Conservation (phyloP, 1,139 yeast genomes). For the Sugiyamaella sp. region DNA sequence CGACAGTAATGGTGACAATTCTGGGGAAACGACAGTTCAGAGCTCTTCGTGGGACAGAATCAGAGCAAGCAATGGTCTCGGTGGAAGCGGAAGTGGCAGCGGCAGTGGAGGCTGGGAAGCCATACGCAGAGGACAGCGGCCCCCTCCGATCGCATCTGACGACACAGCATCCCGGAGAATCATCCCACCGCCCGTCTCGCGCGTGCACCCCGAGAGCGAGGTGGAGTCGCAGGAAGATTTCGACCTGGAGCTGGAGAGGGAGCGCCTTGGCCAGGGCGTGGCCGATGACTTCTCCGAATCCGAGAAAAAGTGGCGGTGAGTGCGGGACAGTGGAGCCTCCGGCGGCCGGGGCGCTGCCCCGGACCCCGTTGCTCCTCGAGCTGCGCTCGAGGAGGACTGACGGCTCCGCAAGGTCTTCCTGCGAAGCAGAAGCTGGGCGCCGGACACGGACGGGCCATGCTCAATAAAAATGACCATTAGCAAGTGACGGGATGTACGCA, state of each 20-base stretch:
- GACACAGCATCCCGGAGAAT: not conserved
- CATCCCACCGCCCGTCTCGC: conserved; percentile 5
- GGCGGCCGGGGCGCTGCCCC: not conserved
- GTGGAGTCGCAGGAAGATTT: conserved; percentile 35
- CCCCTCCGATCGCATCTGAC: not conserved
- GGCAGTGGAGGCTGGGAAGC: conserved; percentile 14
- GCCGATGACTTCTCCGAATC: conserved; percentile 40
- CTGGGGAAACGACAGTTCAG: not conserved
- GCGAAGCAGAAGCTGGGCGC: conserved; percentile 1
- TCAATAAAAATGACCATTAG: no score
- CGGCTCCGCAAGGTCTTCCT: no score
- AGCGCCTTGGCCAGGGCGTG: conserved; percentile 35
- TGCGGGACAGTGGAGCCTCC: no score
- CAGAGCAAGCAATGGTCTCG: conserved; percentile 16
- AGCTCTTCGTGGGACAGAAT: conserved; percentile 27
- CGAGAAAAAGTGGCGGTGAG: conserved; percentile 39
- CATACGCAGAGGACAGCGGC: conserved; percentile 10
- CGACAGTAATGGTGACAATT: not conserved
- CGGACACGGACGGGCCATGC: no score
- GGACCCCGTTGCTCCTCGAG: not conserved
- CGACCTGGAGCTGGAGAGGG: conserved; percentile 38
- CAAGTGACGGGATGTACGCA: not conserved
- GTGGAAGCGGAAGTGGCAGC: not conserved
- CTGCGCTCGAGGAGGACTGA: not conserved
- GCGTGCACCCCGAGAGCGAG: conserved; percentile 11